Base-by-base conservation (phyloP, 768 basidiomycete genomes). In the Punctularia strigosozonata region DNA sequence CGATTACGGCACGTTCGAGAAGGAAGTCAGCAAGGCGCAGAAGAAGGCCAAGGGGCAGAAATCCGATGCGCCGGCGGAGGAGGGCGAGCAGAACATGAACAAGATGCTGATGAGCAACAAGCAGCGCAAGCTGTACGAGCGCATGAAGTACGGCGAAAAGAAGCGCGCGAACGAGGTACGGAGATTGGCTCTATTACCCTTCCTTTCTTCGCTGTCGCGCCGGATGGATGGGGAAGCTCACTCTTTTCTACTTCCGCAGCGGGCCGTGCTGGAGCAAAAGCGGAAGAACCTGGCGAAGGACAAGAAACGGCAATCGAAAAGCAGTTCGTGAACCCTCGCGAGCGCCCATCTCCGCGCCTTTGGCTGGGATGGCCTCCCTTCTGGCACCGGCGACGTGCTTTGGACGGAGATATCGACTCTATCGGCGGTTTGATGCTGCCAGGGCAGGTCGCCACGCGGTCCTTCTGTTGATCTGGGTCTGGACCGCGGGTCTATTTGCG, bases 21-120 rank as follows among this genome's bases (percentile, higher is more conserved):
- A 78, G 48, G 73, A 79, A 51, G 71, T 88, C 36, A 71, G 66
- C 48, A 79, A 79, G 54, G 68, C 70, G 24, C 62, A 57, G 43
- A 77, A 68, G 62, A 58, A 45, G 55, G 48, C 34, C 58, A 59
- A 48, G 46, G 50, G 46, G 63, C 63, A 45, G 58, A 61, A 25
- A 34, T 49, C 46, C 33, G 50, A 49, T 15, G 53, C 8, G 18
- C 12, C 49, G 36, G 44, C 38, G 31, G 50, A 51, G 21, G 55
- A 36, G 18, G 50, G 49, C 15, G 87, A 90, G 55, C 68, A 77
- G 50, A 84, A 92, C 54, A 87, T 94, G 83, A 82, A 86, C 61
- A 94, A 92, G 71, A 94, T 97, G 80, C 71, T 97, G 76, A 80
- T 95, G 80, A 94, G 87, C 65, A 90, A 88, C 60, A 89, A 85